Percentiles rank a stretch among this genome's conserved stretches.
Evolutionary conservation across 2,329 filamentous ascomycete species (phyloP).

Genomic region (Daldinia sp.): DNA sequence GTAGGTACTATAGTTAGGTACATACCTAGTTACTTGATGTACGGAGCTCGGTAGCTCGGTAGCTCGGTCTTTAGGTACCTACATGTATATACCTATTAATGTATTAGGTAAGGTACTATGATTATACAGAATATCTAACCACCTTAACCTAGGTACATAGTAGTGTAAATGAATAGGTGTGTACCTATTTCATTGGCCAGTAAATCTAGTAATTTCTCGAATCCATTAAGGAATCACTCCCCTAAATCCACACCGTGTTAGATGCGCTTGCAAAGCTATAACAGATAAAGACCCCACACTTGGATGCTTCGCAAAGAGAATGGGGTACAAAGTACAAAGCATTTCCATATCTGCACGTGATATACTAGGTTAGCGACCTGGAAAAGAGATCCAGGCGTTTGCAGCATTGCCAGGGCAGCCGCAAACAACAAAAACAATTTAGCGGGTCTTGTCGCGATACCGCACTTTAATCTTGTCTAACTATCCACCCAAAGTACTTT

Average conservation of each 20-base stretch:
- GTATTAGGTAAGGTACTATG: no score
- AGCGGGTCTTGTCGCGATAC: conserved; percentile 16
- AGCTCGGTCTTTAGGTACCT: conserved; percentile 4
- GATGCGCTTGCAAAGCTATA: no score
- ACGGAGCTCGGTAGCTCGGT: conserved; percentile 6
- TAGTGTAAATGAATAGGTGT: no score
- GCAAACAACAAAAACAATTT: conserved; percentile 41
- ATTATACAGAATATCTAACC: no score
- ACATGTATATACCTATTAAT: no score
- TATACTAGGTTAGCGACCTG: not conserved
- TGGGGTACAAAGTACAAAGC: not conserved
- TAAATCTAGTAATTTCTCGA: no score
- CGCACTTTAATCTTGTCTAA: no score
- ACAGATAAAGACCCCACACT: not conserved
- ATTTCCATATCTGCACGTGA: not conserved
- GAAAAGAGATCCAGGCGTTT: not conserved
- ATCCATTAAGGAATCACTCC: no score
- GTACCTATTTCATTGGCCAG: no score
- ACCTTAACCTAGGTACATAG: no score
- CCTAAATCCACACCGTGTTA: no score
- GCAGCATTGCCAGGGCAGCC: conserved; percentile 37
- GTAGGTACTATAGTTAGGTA: not conserved
- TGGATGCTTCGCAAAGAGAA: not conserved
- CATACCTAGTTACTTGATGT: not conserved
- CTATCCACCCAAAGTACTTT: no score